Evolutionary conservation across 2,329 filamentous ascomycete species (phyloP), one percentile per base, ranked within the genome.

Genomic region (Ascochyta pisi): DNA sequence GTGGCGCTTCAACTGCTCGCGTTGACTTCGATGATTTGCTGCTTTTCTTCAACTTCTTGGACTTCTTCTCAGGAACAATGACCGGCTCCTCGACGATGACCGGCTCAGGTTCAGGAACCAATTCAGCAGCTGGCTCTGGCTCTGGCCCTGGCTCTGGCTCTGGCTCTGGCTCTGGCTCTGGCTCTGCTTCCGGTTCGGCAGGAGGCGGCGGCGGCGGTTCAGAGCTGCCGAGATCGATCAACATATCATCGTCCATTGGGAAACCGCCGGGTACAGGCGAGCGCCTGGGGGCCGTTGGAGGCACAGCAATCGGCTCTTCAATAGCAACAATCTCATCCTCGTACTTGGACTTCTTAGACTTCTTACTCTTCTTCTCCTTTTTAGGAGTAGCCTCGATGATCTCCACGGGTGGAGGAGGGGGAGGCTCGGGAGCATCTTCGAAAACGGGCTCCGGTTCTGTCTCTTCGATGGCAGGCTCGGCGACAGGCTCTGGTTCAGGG

Each of bases 221-320:
- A 34, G 53, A 43, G 29, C 19, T 44, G 22, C 45, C 59, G 23
- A 74, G 51, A 48, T 73, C 68, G 29, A 74, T 72, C 50, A 74
- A 55, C 61, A 66, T 66, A 34, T 76, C 71, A 33, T 80, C 77
- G 63, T 81, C 79, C 52, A 68, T 69, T 3, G 79, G 79, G 44
- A 82, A 82, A 9, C 78, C 79, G 43, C 79, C 79, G 33, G 78
- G 78, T 10, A 81, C 71, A 23, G 79, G 79, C 24, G 75, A 73
- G 16, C 70, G 52, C 19, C 73, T 64, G 6, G 48, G 38, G 5
- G 54, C 43, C 34, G 48, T 34, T 6, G 53, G 46, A 40, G 54
- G 47, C n/a, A 38, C 62, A 27, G 56, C 50, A 2, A 61, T 61
- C 24, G 66, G 64, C 45, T 68, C 67, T 41, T 52, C 48, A 5